These are phyloP conservation scores for Fusarium sterilihyphosum DNA, from an alignment of 2,329 filamentous ascomycete genomes.

Conservation along the genomic window DNA sequence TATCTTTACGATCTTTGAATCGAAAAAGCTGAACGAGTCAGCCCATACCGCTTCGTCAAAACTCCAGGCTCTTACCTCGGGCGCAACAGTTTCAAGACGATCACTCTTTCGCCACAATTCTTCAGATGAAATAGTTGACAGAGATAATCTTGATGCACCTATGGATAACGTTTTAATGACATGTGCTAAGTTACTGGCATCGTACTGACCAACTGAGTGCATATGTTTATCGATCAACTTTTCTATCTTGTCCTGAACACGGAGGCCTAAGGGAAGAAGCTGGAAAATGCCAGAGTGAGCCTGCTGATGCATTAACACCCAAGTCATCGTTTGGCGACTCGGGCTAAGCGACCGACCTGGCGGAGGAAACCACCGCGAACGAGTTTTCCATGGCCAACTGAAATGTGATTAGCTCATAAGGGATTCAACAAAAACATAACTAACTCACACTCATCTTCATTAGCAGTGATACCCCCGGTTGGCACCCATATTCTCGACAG, in stretches of 20 bases:
- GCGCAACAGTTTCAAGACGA: conserved; percentile 75
- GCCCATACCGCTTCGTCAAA: not conserved
- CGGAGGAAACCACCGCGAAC: conserved; percentile 78
- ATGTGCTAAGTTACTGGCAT: not conserved
- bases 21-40: conserved; percentile 73
- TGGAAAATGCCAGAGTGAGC: conserved; percentile 93
- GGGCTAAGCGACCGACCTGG: conserved; percentile 70
- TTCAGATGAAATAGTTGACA: conserved; percentile 88
- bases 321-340: conserved; percentile 1
- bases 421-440: not conserved
- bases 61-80: conserved; percentile 68
- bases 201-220: conserved; percentile 70
- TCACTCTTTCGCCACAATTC: conserved; percentile 85
- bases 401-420: conserved; percentile 30
- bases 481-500: conserved; percentile 84
- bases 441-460: conserved; percentile 62
- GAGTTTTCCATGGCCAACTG: conserved; percentile 74
- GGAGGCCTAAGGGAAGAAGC: conserved; percentile 83
- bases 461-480: conserved; percentile 72
- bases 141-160: conserved; percentile 81
- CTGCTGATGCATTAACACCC: conserved; percentile 50
- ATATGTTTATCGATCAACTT: conserved; percentile 89
- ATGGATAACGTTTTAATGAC: conserved; percentile 28
- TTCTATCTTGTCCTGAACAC: conserved; percentile 91
- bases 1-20: conserved; percentile 80